A percentile compares a stretch with the other conserved stretches of the same genome.
phyloP scores from a whole-genome alignment of 2,329 filamentous ascomycete genomes.

The Dothistroma pini region DNA sequence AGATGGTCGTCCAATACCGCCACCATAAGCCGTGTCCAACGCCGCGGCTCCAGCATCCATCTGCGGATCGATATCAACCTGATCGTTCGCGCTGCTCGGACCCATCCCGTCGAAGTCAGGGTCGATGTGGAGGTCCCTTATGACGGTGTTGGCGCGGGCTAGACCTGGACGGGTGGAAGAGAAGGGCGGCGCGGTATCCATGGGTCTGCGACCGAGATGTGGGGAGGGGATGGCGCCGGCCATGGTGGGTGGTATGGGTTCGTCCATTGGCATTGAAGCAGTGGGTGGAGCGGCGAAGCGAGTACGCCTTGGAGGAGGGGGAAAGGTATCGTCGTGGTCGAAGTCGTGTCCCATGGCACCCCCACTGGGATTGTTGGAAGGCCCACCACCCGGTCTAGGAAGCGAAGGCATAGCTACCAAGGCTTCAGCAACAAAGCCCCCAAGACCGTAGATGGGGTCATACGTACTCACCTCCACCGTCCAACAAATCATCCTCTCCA shows the following conservation, averaged over 20 bases:
- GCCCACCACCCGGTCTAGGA: neutral
- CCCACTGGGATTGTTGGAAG: neutral
- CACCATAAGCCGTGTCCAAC: neutral
- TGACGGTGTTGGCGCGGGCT: neutral
- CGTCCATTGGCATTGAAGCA: neutral
- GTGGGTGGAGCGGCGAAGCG: neutral
- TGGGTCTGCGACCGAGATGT: neutral
- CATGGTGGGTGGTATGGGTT: neutral
- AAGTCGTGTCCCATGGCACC: neutral
- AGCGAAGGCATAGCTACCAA: neutral
- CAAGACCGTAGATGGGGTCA: neutral
- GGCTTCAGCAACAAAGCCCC: neutral
- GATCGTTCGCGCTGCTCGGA: neutral
- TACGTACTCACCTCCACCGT: conserved; percentile 6
- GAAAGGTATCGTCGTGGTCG: no score
- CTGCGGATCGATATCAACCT: neutral
- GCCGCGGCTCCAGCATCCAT: neutral
- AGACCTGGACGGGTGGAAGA: neutral
- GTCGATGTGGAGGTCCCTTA: neutral
- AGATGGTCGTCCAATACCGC: neutral
- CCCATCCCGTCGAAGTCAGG: neutral
- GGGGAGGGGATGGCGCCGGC: neutral
- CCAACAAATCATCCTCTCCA: neutral
- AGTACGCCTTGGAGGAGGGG: neutral
- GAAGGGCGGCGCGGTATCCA: neutral